phyloP scores from a whole-genome alignment of 2,329 filamentous ascomycete genomes.

The Pyrenochaeta sp. region DNA sequence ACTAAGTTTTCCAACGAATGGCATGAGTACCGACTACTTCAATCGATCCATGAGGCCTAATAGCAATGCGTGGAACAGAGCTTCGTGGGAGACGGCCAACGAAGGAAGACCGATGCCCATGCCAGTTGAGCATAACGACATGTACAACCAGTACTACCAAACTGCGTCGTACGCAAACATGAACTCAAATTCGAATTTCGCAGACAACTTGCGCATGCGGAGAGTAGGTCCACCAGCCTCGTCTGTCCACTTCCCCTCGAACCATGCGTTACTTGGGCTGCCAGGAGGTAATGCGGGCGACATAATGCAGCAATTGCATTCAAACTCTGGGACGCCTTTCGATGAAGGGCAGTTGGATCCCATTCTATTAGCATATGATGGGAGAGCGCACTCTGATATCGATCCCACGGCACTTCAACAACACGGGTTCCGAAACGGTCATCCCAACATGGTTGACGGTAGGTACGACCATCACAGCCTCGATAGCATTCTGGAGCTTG shows the following conservation, averaged over 20 bases:
- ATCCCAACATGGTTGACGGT: slow-evolving; percentile 41
- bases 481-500: slow-evolving; percentile 35
- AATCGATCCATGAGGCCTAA: slow-evolving; percentile 39
- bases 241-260: slow-evolving; percentile 41
- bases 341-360: slow-evolving; percentile 51
- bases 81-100: slow-evolving; percentile 62
- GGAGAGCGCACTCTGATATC: slow-evolving; percentile 30
- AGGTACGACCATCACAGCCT: slow-evolving; percentile 40
- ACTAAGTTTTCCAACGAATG: slow-evolving; percentile 36
- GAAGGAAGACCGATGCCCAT: slow-evolving; percentile 57
- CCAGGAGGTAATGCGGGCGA: slow-evolving; percentile 52
- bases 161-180: slow-evolving; percentile 55
- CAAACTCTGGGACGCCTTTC: slow-evolving; percentile 37
- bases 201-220: slow-evolving; percentile 54
- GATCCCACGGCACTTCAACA: slow-evolving; percentile 29
- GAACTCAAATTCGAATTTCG: slow-evolving; percentile 29
- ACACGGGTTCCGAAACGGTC: slow-evolving; percentile 40
- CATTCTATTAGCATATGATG: slow-evolving; percentile 51
- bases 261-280: slow-evolving; percentile 46
- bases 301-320: slow-evolving; percentile 43
- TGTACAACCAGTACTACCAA: slow-evolving; percentile 62
- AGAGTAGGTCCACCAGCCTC: slow-evolving; percentile 45
- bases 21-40: slow-evolving; percentile 34
- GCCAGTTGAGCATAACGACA: slow-evolving; percentile 52
- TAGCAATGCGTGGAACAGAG: slow-evolving; percentile 50